phyloP scores from a whole-genome alignment of 345 rosid genomes.

The Geranium rotundifolium region DNA sequence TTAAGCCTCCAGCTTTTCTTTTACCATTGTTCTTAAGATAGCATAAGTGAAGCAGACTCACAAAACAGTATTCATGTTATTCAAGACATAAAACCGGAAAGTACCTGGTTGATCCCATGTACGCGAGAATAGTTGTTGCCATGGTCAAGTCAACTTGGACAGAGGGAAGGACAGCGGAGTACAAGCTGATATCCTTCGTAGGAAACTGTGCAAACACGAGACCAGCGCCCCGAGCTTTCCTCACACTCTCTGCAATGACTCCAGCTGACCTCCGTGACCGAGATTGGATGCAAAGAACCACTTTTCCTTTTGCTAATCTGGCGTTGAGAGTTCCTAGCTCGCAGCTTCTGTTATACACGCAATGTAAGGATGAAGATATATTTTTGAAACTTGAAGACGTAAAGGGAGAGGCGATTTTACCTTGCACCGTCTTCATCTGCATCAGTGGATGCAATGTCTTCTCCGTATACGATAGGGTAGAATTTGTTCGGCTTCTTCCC shows the following conservation, averaged over 20 bases:
- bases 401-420: slow-evolving; percentile 10
- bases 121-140: slow-evolving; percentile 34
- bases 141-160: slow-evolving; percentile 35
- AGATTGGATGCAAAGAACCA: slow-evolving; percentile 41
- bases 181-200: slow-evolving; percentile 26
- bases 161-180: slow-evolving; percentile 19
- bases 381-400: not conserved
- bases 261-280: slow-evolving; percentile 28
- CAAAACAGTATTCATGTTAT: too few relatives aligned
- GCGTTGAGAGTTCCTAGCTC: slow-evolving; percentile 28
- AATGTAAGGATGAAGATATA: not conserved
- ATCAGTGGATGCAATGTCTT: slow-evolving; percentile 24
- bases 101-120: slow-evolving; percentile 31
- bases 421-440: slow-evolving; percentile 30
- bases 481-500: slow-evolving; percentile 23
- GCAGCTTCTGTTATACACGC: slow-evolving; percentile 23
- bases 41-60: too few relatives aligned
- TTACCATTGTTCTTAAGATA: too few relatives aligned
- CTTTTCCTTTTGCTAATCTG: slow-evolving; percentile 38
- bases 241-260: slow-evolving; percentile 26
- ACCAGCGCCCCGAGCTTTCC: slow-evolving; percentile 24
- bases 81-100: not conserved
- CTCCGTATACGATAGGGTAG: slow-evolving; percentile 35
- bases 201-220: slow-evolving; percentile 38
- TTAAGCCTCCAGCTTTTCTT: too few relatives aligned